Base-by-base conservation (phyloP, 257 asterid species). In the Plectranthus barbatus region DNA sequence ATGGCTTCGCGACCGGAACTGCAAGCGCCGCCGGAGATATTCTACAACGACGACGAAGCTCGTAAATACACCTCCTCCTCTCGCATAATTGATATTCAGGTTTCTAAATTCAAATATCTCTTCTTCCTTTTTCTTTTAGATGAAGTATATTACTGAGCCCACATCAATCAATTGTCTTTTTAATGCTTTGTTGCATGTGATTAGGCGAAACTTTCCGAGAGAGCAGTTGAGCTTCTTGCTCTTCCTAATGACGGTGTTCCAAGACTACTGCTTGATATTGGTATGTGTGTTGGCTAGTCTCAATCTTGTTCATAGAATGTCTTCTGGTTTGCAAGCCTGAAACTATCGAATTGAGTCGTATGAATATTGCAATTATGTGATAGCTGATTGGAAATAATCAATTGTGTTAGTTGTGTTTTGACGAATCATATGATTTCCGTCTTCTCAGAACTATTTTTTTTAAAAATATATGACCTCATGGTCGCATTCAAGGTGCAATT, bases 21-120 rank as follows among this genome's bases (percentile, higher is more conserved):
- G 21, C 87, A 80, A 83, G 97, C 98, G 67, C 98, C 98, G 62
- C 98, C 98, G 37, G 98, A 91, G 82, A 82, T 91, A 64, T 88
- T 88, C 72, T 92, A 92, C 82, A 84, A 92, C 50, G 91, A 86
- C 1, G 93, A 77, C 1, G 98, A 92, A 79, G 98, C 98, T 68
- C 93, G 97, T 54, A 92, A 92, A 71, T 92, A 88, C 68, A 92
- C 98, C 10, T 92, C 97, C 11, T 92, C 98, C 51, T 88, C 98
- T 73, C 98, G 98, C 60, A 92, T 92, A 49, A 86, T 92, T 26
- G 93, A 83, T 61, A 86, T 92, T 66, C 98, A 92, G 97, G 98
- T 86, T 57, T 23, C n/a, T n/a, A n/a, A n/a, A n/a, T n/a, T n/a
- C n/a, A n/a, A n/a, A n/a, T n/a, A n/a, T n/a, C n/a, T n/a, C n/a